Evolutionary conservation across 345 rosid genomes (phyloP), one percentile per base, ranked within the genome.

Genomic region (Turnera subulata): DNA sequence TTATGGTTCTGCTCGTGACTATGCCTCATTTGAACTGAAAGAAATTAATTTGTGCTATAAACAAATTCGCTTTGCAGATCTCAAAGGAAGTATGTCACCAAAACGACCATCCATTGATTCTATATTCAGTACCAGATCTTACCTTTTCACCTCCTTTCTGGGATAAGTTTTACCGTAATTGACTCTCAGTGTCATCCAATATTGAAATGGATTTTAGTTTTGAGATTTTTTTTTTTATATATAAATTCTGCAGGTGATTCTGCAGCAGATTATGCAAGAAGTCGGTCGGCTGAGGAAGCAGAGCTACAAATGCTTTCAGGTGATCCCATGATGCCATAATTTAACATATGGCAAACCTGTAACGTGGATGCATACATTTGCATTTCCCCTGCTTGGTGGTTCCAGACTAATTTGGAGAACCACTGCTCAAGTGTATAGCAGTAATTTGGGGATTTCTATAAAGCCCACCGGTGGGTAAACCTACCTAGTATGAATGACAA

Each of bases 241-340:
- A n/a, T n/a, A n/a, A n/a, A 42, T 42, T 42, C 45, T 42, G 45
- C 72, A 85, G 93, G 81, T 67, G 85, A 82, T 62, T 60, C 74
- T 6, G 76, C 76, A 67, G 57, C 76, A 74, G 72, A 69, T 17
- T 48, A 58, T 49, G 35, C 77, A 3, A 29, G 5, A 29, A 29
- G 8, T 3, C 35, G 5, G 45, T 15, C 45, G 12, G 45, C 45
- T 42, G 45, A 42, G 45, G 46, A 59, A 74, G 57, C 78, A 71
- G 62, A 73, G 38, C 82, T 33, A 66, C 80, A 69, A 16, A 42
- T 11, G 45, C 59, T 91, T 37, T 67, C 87, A 68, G 89, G 82
- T 49, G 96, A 88, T 68, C 84, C 91, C 10, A 91, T 88, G 91
- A 39, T 78, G 68, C 89, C 79, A 2, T 88, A 72, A 82, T 11